Conservation (phyloP, 768 basidiomycete species). For the Cytidiella melzeri region DNA sequence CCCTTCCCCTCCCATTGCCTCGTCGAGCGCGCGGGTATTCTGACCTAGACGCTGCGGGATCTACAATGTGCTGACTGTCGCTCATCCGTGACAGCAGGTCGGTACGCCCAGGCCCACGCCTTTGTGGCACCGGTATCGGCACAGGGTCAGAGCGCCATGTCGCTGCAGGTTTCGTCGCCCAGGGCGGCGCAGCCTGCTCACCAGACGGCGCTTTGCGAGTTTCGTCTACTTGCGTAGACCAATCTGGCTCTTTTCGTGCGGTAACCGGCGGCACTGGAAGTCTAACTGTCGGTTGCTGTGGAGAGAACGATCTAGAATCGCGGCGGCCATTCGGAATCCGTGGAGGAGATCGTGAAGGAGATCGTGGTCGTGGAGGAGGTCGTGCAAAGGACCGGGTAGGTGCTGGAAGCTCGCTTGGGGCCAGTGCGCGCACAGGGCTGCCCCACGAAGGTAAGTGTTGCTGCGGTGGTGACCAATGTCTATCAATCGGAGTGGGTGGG, state of each 20-base stretch:
- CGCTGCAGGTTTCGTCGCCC: no score
- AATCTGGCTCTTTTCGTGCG: no score
- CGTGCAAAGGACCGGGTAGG: no score
- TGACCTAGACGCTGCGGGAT: no score
- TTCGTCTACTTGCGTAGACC: neutral
- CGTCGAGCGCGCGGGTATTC: neutral
- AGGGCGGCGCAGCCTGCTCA: neutral
- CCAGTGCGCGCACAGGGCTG: no score
- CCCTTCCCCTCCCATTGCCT: neutral
- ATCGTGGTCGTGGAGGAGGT: no score
- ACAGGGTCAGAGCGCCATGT: no score
- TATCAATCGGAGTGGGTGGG: no score
- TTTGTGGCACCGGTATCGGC: neutral
- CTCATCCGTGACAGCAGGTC: conserved; percentile 5
- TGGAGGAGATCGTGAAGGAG: neutral
- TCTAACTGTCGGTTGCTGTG: neutral
- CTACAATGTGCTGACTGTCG: neutral
- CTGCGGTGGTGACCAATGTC: no score
- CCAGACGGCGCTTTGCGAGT: neutral
- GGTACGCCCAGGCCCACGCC: neutral
- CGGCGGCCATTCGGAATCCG: neutral
- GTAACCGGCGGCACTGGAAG: no score
- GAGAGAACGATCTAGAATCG: neutral
- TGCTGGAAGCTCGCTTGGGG: no score
- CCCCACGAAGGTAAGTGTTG: no score